phyloP scores from a whole-genome alignment of 192 early-diverging fungal species.

The Chytriomyces sp. region DNA sequence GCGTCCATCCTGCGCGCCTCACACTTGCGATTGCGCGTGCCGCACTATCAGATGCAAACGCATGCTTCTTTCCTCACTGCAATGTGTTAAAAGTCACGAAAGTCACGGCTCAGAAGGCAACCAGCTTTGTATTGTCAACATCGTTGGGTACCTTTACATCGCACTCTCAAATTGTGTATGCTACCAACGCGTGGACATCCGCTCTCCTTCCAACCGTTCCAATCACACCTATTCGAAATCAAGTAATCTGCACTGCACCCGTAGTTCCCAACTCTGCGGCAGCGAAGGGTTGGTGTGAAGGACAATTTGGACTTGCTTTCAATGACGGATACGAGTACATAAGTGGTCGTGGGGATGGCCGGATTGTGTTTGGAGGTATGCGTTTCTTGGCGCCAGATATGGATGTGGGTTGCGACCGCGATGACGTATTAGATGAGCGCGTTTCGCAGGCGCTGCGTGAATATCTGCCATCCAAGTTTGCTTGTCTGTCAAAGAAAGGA shows the following conservation, averaged over 20 bases:
- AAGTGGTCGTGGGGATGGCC: conserved; percentile 44
- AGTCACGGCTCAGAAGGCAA: background rate
- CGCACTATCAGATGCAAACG: background rate
- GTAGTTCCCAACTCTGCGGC: too few relatives aligned
- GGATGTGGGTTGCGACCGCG: conserved; percentile 42
- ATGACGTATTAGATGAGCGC: conserved; percentile 27
- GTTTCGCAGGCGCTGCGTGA: conserved; percentile 31
- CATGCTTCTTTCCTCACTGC: background rate
- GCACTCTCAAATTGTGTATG: conserved; percentile 40
- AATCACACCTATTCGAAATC: conserved; percentile 51
- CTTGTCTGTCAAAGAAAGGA: background rate
- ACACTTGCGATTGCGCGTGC: conserved; percentile 2
- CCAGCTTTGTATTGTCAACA: background rate
- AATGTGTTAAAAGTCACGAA: background rate
- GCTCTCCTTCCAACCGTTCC: conserved; percentile 40
- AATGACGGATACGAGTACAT: conserved; percentile 54
- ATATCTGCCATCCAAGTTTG: conserved; percentile 19
- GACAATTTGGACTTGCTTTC: background rate
- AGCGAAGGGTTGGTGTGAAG: too few relatives aligned
- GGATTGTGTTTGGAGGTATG: conserved; percentile 51
- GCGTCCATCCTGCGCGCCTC: conserved; percentile 1
- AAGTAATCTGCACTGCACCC: conserved; percentile 50
- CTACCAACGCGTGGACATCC: conserved; percentile 51
- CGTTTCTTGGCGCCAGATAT: conserved; percentile 35
- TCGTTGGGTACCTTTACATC: background rate